Conservation (phyloP, 140 eudicot species). For the Stevia rebaudiana region DNA sequence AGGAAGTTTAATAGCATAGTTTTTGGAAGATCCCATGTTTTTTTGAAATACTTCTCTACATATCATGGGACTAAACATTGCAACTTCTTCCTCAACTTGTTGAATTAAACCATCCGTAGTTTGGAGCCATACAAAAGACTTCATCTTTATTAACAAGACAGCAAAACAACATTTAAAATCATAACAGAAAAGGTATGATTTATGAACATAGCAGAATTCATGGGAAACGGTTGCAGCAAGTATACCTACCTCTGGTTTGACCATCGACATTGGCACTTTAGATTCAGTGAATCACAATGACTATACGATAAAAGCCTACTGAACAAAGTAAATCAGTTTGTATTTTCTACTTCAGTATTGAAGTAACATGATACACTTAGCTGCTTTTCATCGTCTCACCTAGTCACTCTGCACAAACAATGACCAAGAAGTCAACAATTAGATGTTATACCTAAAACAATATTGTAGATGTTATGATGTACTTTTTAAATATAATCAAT, state of each 20-base stretch:
- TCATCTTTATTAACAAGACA: slow-evolving; percentile 38
- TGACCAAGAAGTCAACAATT: slow-evolving; percentile 7
- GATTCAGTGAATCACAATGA: slow-evolving; percentile 26
- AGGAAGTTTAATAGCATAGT: slow-evolving; percentile 78
- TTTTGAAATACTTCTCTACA: slow-evolving; percentile 68
- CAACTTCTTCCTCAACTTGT: slow-evolving; percentile 96
- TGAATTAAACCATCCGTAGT: slow-evolving; percentile 79
- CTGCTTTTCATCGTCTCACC: slow-evolving; percentile 24
- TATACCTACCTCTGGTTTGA: slow-evolving; percentile 81
- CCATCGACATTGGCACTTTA: slow-evolving; percentile 50
- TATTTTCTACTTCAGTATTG: slow-evolving; percentile 1
- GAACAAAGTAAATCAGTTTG: neutral
- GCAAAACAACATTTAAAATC: neutral
- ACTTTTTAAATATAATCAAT: neutral
- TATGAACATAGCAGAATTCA: neutral
- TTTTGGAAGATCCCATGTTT: slow-evolving; percentile 82
- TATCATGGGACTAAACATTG: slow-evolving; percentile 87
- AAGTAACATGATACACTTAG: slow-evolving; percentile 11
- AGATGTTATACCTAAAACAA: slow-evolving; percentile 15
- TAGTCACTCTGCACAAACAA: slow-evolving; percentile 17
- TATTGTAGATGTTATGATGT: neutral
- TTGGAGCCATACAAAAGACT: slow-evolving; percentile 89
- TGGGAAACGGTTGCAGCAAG: neutral
- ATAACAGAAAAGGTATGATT: neutral
- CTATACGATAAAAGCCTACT: neutral